phyloP scores from a whole-genome alignment of 208 protist genomes.

The Leishmania lainsoni region DNA sequence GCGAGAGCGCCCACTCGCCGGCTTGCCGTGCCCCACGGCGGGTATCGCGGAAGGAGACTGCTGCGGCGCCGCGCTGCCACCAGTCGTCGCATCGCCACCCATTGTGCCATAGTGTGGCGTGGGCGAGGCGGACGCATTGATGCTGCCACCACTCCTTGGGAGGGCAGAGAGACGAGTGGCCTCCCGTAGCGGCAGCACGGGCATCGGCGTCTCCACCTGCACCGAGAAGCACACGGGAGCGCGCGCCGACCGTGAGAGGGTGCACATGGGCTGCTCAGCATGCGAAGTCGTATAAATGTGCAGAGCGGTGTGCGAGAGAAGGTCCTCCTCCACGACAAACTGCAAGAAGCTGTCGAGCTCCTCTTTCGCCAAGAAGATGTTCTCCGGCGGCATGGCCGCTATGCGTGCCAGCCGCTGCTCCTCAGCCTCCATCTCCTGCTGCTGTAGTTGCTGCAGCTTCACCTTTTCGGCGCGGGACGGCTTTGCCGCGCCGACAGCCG shows the following conservation, averaged over 20 bases:
- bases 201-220: slow-evolving; percentile 50
- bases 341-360: slow-evolving; percentile 51
- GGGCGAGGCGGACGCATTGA: neutral
- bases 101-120: neutral
- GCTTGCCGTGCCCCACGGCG: neutral
- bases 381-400: slow-evolving; percentile 62
- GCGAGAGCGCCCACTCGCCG: neutral
- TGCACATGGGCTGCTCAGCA: slow-evolving; percentile 6
- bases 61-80: neutral
- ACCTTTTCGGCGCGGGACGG: slow-evolving; percentile 39
- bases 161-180: slow-evolving; percentile 21
- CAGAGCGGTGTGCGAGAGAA: slow-evolving; percentile 63
- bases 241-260: slow-evolving; percentile 8
- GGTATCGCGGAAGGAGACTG: neutral
- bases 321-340: slow-evolving; percentile 48
- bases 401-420: slow-evolving; percentile 40
- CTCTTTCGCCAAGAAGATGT: slow-evolving; percentile 63
- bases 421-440: slow-evolving; percentile 68
- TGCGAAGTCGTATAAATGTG: slow-evolving; percentile 31
- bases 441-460: slow-evolving; percentile 47
- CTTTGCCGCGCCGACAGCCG: slow-evolving; percentile 27
- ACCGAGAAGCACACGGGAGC: slow-evolving; percentile 28
- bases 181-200: slow-evolving; percentile 41
- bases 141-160: neutral
- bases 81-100: neutral